Conservation (phyloP, 176 grass and related monocot genomes). For the Thalia dealbata region DNA sequence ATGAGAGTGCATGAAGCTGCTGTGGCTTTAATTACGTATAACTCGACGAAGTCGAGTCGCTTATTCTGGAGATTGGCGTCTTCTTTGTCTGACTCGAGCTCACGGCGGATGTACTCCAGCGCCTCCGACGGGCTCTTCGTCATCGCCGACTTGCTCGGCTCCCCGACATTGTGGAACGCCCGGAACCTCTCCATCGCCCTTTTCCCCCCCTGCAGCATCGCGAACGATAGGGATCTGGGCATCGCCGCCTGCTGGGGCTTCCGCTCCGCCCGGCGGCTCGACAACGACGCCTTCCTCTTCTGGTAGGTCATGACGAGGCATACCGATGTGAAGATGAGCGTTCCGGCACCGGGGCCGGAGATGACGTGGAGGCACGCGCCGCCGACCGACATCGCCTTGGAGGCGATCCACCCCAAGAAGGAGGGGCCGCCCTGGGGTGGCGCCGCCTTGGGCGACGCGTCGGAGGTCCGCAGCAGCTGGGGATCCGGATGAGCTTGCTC, state of each 20-base stretch:
- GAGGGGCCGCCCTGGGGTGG: background rate
- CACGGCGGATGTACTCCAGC: background rate
- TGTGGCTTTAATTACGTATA: background rate
- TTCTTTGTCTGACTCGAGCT: background rate
- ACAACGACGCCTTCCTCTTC: background rate
- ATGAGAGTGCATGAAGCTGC: no score
- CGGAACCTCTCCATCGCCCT: background rate
- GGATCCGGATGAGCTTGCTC: no score
- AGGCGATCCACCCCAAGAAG: background rate
- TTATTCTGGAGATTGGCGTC: background rate
- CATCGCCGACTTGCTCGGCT: background rate
- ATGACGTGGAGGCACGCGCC: background rate
- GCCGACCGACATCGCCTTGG: background rate
- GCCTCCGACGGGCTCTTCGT: background rate
- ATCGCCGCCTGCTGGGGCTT: no score
- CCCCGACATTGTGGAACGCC: no score
- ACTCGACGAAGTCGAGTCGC: background rate
- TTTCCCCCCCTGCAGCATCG: conserved; percentile 11
- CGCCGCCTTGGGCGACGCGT: no score
- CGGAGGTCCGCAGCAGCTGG: no score
- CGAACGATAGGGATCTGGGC: conserved; percentile 16
- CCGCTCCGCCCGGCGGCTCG: no score
- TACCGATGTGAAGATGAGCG: conserved; percentile 15
- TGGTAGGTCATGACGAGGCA: conserved; percentile 6
- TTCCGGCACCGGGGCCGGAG: background rate